Conservation (phyloP, 73 alveolate species). For the Symbiodinium pilosum region DNA sequence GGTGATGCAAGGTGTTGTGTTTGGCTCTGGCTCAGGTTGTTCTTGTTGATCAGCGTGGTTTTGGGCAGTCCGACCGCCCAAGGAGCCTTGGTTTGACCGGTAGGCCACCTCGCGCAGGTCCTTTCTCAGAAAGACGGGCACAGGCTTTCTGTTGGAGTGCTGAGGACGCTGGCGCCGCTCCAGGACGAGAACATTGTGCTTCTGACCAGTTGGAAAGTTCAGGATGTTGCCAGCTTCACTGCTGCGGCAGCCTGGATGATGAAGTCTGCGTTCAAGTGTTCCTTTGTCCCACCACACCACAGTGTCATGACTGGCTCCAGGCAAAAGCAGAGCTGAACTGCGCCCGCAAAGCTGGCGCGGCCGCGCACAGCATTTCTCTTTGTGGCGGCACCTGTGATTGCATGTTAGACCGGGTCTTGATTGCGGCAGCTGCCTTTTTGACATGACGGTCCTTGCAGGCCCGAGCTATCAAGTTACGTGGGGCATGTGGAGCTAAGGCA, state of each 20-base stretch:
- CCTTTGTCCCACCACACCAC: too few relatives aligned
- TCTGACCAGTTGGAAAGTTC: constrained; percentile 37
- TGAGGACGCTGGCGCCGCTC: constrained; percentile 81
- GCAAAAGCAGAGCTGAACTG: constrained; percentile 13
- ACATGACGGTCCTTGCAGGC: too few relatives aligned
- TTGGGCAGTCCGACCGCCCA: constrained; percentile 74
- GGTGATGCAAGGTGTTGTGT: too few relatives aligned
- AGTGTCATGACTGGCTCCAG: background rate
- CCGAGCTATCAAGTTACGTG: background rate
- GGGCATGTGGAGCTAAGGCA: background rate
- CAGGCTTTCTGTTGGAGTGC: too few relatives aligned
- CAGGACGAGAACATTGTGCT: constrained; percentile 30
- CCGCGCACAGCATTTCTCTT: constrained; percentile 67
- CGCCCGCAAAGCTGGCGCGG: constrained; percentile 71
- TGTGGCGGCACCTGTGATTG: background rate
- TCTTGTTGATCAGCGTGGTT: constrained; percentile 88
- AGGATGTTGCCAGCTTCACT: constrained; percentile 43
- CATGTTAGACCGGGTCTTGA: background rate
- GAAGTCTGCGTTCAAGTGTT: background rate
- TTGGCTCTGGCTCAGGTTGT: constrained; percentile 40
- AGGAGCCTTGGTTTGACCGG: constrained; percentile 30
- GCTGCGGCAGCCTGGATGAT: background rate
- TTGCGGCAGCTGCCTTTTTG: too few relatives aligned
- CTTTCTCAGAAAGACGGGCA: too few relatives aligned
- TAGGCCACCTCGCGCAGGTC: too few relatives aligned